A percentile compares a stretch with the other conserved stretches of the same genome.
phyloP scores from a whole-genome alignment of 78 protist species.

The Tieghemostelium lacteum region DNA sequence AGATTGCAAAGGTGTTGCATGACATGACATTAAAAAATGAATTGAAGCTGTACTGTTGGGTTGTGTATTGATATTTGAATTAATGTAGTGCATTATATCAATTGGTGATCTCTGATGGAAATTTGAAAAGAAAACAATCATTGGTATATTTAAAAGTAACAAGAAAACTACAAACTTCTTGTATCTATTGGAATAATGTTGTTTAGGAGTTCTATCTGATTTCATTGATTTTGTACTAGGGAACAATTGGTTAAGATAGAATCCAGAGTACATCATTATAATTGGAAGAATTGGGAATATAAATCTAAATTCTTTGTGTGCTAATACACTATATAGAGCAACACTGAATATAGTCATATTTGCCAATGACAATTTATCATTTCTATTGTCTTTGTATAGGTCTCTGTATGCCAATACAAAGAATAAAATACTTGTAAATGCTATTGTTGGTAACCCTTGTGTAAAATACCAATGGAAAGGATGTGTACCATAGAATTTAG shows the following conservation, averaged over 20 bases:
- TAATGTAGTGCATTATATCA: constrained; percentile 55
- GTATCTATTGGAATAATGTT: not conserved
- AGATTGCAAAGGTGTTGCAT: constrained; percentile 86
- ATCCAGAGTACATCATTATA: constrained; percentile 39
- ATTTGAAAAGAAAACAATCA: constrained; percentile 61
- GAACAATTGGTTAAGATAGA: constrained; percentile 1
- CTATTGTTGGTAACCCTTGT: constrained; percentile 72
- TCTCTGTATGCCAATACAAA: not conserved
- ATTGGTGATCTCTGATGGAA: constrained; percentile 76
- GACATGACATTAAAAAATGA: constrained; percentile 87
- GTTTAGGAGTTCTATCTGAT: not conserved
- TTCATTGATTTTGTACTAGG: not conserved
- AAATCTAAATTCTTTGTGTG: constrained; percentile 80
- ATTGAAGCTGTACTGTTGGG: not conserved
- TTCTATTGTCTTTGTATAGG: not conserved
- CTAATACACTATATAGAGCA: constrained; percentile 19
- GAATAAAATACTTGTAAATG: constrained; percentile 21
- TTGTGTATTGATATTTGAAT: not conserved
- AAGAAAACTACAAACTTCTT: not conserved
- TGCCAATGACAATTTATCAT: not conserved
- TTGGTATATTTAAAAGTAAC: constrained; percentile 42
- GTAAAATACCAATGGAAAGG: constrained; percentile 89
- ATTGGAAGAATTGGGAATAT: constrained; percentile 76
- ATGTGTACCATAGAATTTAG: constrained; percentile 86
- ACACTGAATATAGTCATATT: not conserved